Percentiles rank a stretch among this genome's conserved stretches.
Conservation (phyloP, 805 yeast genomes). For the Lipomyces spencermartinsiae region DNA sequence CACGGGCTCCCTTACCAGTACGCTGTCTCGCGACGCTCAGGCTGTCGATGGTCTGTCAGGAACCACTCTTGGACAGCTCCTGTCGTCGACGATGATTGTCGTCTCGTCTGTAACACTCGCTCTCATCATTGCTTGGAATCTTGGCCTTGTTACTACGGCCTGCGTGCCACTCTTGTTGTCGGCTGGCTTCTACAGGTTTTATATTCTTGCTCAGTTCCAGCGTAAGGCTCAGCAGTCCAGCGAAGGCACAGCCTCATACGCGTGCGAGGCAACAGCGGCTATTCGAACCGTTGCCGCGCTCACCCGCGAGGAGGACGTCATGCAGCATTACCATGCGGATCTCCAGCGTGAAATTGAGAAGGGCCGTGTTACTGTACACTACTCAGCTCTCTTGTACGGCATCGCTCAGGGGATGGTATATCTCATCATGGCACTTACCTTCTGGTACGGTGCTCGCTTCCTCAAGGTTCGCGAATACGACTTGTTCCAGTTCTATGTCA, state of each 20-base stretch:
- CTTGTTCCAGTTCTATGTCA: constrained; percentile 48
- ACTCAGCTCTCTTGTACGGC: constrained; percentile 47
- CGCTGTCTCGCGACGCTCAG: constrained; percentile 51
- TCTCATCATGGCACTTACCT: constrained; percentile 49
- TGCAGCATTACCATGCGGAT: constrained; percentile 42
- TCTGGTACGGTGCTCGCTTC: constrained; percentile 51
- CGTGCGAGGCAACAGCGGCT: constrained; percentile 49
- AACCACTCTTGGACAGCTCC: constrained; percentile 50
- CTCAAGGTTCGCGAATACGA: constrained; percentile 43
- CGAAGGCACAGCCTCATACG: constrained; percentile 50
- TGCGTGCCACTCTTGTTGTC: constrained; percentile 46
- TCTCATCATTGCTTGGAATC: constrained; percentile 49
- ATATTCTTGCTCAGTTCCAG: constrained; percentile 45
- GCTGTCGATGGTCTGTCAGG: constrained; percentile 50
- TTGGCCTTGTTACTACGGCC: constrained; percentile 51
- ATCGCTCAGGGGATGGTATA: constrained; percentile 49
- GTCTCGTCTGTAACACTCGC: constrained; percentile 51
- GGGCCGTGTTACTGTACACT: constrained; percentile 42
- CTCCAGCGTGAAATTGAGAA: constrained; percentile 44
- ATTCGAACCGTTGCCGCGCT: constrained; percentile 52
- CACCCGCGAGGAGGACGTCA: constrained; percentile 51
- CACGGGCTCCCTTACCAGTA: constrained; percentile 49
- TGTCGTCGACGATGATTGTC: constrained; percentile 47
- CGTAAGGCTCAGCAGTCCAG: constrained; percentile 49
- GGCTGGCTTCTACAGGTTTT: constrained; percentile 50